These are phyloP conservation scores for Mimosa bimucronata DNA, from an alignment of 306 rosid genomes.

Conservation along the genomic window DNA sequence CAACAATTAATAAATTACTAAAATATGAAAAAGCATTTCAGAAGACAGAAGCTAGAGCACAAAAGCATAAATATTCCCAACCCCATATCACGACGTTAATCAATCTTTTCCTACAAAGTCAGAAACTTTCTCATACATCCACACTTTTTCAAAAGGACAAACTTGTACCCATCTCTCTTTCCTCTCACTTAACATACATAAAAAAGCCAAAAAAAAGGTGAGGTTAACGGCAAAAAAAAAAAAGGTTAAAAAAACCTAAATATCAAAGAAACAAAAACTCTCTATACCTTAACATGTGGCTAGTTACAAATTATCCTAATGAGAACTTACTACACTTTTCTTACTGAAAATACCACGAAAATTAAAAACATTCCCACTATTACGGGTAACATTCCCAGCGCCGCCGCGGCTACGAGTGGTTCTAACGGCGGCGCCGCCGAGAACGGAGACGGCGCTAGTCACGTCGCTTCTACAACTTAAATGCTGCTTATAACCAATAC, in stretches of 20 bases:
- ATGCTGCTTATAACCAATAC: conserved; percentile 60
- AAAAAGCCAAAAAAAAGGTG: background rate
- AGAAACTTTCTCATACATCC: background rate
- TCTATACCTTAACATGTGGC: background rate
- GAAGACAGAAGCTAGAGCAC: background rate
- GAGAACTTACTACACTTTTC: conserved; percentile 55
- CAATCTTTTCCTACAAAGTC: background rate
- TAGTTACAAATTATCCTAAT: conserved; percentile 33
- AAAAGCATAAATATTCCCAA: conserved; percentile 4
- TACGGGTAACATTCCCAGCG: conserved; percentile 21
- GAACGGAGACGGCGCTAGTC: conserved; percentile 40
- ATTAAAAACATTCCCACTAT: conserved; percentile 56
- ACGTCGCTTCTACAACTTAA: conserved; percentile 64
- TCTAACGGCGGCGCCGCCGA: background rate
- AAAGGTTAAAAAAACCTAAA: background rate
- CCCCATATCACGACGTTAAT: background rate
- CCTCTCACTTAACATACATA: conserved; percentile 5
- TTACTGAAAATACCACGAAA: conserved; percentile 73
- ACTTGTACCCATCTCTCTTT: conserved; percentile 5
- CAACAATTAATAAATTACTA: background rate
- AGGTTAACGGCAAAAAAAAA: background rate
- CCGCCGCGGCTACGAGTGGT: conserved; percentile 7
- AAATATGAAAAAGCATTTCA: background rate
- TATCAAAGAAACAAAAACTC: background rate
- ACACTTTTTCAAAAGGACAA: conserved; percentile 6